Evolutionary conservation across 768 basidiomycete genomes (phyloP).

Genomic region (Russula virescens): DNA sequence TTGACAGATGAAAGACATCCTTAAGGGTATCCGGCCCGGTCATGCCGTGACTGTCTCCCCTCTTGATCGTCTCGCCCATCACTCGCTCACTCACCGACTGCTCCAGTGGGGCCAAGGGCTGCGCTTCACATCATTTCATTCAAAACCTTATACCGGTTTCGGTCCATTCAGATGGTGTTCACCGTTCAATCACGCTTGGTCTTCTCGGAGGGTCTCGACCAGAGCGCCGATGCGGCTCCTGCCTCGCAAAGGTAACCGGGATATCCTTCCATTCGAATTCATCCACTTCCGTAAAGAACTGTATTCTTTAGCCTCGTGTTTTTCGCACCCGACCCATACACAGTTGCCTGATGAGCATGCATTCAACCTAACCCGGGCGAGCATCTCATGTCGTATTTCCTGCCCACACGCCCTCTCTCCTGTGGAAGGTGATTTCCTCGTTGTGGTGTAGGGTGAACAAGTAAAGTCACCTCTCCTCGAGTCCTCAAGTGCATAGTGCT

Average conservation of each 20-base stretch:
- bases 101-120: constrained; percentile 7
- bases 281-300: constrained; percentile 8
- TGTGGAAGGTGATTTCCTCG: constrained; percentile 4
- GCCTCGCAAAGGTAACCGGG: not conserved
- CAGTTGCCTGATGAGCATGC: not conserved
- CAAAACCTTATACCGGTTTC: too few relatives aligned
- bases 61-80: too few relatives aligned
- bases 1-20: constrained; percentile 61
- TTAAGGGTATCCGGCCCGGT: not conserved
- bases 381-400: not conserved
- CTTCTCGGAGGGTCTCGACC: not conserved
- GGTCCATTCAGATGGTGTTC: not conserved
- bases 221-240: not conserved
- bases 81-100: too few relatives aligned
- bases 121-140: not conserved
- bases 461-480: not conserved
- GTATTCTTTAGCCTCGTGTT: constrained; percentile 14
- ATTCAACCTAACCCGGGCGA: not conserved
- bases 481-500: not conserved
- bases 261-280: not conserved
- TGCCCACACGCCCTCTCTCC: not conserved
- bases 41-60: too few relatives aligned
- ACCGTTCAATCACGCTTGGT: too few relatives aligned
- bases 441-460: constrained; percentile 12
- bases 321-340: constrained; percentile 16